phyloP scores from a whole-genome alignment of 352 stramenopile genomes.

The Phytophthora parvispora region DNA sequence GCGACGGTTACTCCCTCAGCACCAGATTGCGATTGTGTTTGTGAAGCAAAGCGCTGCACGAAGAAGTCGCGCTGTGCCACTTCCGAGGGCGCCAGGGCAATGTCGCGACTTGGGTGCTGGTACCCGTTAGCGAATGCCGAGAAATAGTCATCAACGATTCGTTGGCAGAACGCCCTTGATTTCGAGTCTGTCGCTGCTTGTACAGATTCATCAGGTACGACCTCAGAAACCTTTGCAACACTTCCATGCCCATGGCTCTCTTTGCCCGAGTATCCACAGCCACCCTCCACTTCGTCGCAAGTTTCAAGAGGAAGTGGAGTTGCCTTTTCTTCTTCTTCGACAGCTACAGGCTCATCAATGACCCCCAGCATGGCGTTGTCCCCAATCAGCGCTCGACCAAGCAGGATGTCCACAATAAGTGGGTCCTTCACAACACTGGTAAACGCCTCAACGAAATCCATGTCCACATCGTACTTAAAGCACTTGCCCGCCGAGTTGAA shows the following conservation, averaged over 20 bases:
- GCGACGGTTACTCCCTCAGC: not conserved
- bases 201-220: not conserved
- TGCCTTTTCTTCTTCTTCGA: constrained; percentile 12
- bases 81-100: not conserved
- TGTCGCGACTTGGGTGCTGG: not conserved
- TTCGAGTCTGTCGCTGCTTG: not conserved
- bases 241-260: not conserved
- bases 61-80: constrained; percentile 7
- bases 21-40: not conserved
- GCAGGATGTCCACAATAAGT: constrained; percentile 6
- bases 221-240: not conserved
- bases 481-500: constrained; percentile 24
- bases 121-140: constrained; percentile 12
- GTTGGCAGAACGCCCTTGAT: constrained; percentile 6
- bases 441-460: constrained; percentile 26
- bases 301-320: not conserved
- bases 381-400: constrained; percentile 18
- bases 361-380: constrained; percentile 24
- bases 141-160: constrained; percentile 21
- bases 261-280: not conserved
- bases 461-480: constrained; percentile 22
- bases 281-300: not conserved
- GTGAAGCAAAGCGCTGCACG: not conserved
- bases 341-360: not conserved
- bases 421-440: constrained; percentile 20